Conservation (phyloP, 2,329 filamentous ascomycete species). For the Sclerotinia sclerotiorum region DNA sequence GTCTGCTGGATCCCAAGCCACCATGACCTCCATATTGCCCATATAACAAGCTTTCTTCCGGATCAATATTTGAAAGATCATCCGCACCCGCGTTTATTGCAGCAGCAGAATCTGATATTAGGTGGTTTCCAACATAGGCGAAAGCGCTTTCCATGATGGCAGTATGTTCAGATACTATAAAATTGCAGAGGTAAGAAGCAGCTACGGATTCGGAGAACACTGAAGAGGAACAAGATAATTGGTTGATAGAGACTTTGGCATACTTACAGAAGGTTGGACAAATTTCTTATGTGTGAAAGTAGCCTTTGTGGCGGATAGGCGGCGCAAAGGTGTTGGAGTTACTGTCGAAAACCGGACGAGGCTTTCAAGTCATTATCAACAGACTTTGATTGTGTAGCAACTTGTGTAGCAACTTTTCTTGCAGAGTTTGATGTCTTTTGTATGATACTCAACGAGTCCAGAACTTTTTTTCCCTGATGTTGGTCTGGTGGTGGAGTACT, state of each 20-base stretch:
- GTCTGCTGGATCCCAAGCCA: slow-evolving; percentile 49
- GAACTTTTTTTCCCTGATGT: slow-evolving; percentile 1
- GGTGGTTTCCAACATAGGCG: slow-evolving; percentile 81
- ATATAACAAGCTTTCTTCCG: slow-evolving; percentile 80
- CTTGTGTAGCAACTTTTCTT: slow-evolving; percentile 17
- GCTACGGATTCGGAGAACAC: background rate
- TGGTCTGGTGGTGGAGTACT: slow-evolving; percentile 4
- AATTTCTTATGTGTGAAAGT: slow-evolving; percentile 28
- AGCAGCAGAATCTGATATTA: slow-evolving; percentile 78
- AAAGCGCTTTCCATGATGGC: slow-evolving; percentile 78
- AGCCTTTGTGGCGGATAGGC: slow-evolving; percentile 33
- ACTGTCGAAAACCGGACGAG: slow-evolving; percentile 32
- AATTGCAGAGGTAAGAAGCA: slow-evolving; percentile 19
- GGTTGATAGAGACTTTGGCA: background rate
- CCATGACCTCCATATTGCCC: slow-evolving; percentile 62
- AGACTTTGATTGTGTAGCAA: slow-evolving; percentile 22
- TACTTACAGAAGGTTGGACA: slow-evolving; percentile 9
- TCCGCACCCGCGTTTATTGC: slow-evolving; percentile 85
- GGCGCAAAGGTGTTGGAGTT: slow-evolving; percentile 32
- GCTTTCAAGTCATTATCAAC: slow-evolving; percentile 40
- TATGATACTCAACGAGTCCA: background rate
- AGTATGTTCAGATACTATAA: slow-evolving; percentile 27
- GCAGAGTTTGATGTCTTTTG: background rate
- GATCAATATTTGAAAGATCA: slow-evolving; percentile 66
- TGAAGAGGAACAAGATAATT: background rate